Evolutionary conservation across 208 protist species (phyloP).

Genomic region (Crithidia bombi): DNA sequence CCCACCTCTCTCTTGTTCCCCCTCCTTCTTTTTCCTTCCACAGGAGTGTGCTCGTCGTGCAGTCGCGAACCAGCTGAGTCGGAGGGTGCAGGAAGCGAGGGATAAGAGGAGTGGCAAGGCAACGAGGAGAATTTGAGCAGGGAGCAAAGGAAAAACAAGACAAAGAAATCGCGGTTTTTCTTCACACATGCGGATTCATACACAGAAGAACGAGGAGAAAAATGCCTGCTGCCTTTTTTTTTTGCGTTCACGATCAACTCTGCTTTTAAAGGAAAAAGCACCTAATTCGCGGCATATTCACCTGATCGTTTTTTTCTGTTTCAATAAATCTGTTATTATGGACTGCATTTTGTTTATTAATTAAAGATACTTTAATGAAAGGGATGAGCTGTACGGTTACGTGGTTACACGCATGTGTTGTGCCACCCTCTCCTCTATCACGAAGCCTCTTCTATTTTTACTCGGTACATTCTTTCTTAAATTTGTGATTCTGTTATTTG

Average conservation of each 20-base stretch:
- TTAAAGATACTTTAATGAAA: slow-evolving; percentile 8
- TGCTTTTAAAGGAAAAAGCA: background rate
- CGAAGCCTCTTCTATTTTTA: slow-evolving; percentile 9
- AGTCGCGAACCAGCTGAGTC: too few relatives aligned
- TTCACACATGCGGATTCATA: too few relatives aligned
- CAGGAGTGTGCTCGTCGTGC: too few relatives aligned
- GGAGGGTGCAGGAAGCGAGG: too few relatives aligned
- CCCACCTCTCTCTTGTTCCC: too few relatives aligned
- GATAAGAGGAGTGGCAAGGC: too few relatives aligned
- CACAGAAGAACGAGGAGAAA: background rate
- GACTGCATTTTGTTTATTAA: background rate
- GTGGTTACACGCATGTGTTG: slow-evolving; percentile 22
- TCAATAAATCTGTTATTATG: background rate
- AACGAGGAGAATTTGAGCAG: too few relatives aligned
- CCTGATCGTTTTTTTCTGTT: background rate
- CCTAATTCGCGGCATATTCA: background rate
- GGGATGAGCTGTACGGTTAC: slow-evolving; percentile 17
- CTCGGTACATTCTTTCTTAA: slow-evolving; percentile 2
- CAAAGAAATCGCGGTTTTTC: too few relatives aligned
- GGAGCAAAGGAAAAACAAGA: too few relatives aligned
- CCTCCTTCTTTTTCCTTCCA: too few relatives aligned
- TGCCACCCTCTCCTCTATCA: slow-evolving; percentile 20
- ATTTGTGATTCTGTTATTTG: background rate
- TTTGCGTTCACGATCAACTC: background rate
- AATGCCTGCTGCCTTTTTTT: background rate